These are phyloP conservation scores for Spizellomyces sp. DNA, from an alignment of 192 early-diverging fungal species.

Conservation along the genomic window DNA sequence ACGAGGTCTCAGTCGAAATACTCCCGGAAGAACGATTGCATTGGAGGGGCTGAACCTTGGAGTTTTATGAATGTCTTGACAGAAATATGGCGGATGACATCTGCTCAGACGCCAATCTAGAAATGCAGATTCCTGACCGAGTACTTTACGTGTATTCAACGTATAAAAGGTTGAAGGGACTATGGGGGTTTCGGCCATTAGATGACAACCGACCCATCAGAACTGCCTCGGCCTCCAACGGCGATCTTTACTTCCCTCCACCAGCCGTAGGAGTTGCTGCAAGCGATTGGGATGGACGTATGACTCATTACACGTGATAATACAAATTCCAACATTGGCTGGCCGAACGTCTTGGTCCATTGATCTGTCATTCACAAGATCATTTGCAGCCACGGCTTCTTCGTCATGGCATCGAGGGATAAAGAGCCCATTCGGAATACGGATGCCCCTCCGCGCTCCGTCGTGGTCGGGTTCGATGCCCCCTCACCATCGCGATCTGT, in stretches of 20 bases:
- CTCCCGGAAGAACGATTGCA: no score
- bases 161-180: no score
- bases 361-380: background rate
- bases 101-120: no score
- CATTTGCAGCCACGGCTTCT: background rate
- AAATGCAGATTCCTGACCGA: no score
- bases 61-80: no score
- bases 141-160: no score
- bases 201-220: no score
- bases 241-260: background rate
- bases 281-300: background rate
- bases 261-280: background rate
- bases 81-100: no score
- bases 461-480: slow-evolving; percentile 17
- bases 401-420: background rate
- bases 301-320: background rate
- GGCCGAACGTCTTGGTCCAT: background rate
- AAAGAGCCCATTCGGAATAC: slow-evolving; percentile 15
- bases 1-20: no score
- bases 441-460: slow-evolving; percentile 14
- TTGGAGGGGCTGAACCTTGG: no score
- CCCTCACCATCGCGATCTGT: background rate
- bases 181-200: no score
- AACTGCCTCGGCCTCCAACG: no score
- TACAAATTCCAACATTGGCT: background rate